These are phyloP conservation scores for Aegilops tauschii DNA, from an alignment of 176 grass and related monocot genomes.

Conservation along the genomic window DNA sequence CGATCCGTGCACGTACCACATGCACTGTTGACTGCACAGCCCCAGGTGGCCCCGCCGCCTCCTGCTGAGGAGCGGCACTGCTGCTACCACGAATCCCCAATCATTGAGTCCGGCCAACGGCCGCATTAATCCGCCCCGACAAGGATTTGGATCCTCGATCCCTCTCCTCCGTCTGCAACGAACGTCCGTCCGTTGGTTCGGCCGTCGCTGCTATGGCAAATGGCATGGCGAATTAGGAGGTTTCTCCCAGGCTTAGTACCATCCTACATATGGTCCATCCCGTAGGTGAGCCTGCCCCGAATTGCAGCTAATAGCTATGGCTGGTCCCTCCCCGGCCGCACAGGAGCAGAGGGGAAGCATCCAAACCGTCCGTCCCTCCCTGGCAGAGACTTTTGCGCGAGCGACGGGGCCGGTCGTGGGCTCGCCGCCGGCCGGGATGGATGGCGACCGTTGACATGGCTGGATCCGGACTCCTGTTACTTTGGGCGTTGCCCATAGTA, in stretches of 20 bases:
- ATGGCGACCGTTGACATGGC: slow-evolving; percentile 1
- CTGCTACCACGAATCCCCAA: slow-evolving; percentile 15
- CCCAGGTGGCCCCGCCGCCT: not conserved
- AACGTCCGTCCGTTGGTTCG: not conserved
- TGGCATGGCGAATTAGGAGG: not conserved
- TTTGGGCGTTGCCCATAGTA: not conserved
- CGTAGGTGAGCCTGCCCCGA: not conserved
- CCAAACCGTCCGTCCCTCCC: not conserved
- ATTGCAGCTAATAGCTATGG: not conserved
- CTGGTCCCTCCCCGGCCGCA: slow-evolving; percentile 6
- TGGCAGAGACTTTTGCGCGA: not conserved
- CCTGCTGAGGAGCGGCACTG: not conserved
- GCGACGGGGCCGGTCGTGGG: slow-evolving; percentile 6
- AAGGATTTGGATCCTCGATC: slow-evolving; percentile 22
- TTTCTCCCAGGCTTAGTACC: not conserved
- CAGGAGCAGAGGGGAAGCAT: not conserved
- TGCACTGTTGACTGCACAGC: slow-evolving; percentile 19
- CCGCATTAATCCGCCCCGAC: slow-evolving; percentile 49
- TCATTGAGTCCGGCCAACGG: slow-evolving; percentile 50
- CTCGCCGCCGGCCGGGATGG: not conserved
- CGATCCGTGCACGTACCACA: slow-evolving; percentile 12
- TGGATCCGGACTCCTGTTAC: not conserved
- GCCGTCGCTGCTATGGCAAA: not conserved
- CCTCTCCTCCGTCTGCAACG: not conserved
- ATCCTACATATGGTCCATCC: not conserved